Conservation (phyloP, 2,329 filamentous ascomycete species). For the Fonsecaea monophora region DNA sequence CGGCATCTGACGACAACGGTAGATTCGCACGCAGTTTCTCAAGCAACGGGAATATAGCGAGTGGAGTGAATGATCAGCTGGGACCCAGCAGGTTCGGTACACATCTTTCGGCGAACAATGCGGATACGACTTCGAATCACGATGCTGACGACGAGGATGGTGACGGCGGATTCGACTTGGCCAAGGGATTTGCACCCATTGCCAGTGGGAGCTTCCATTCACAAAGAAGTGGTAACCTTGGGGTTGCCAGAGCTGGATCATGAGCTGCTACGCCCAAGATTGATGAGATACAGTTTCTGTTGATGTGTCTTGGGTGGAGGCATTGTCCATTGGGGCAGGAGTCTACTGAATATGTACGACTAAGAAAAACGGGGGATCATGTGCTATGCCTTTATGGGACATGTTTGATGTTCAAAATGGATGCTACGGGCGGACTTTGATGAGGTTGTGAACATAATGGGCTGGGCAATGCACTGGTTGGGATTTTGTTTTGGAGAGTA, state of each 20-base stretch:
- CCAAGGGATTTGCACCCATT: constrained; percentile 58
- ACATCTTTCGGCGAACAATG: constrained; percentile 11
- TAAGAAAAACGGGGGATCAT: constrained; percentile 8
- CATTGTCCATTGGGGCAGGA: background rate
- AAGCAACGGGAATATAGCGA: constrained; percentile 12
- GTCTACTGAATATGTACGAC: background rate
- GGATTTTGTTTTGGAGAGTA: background rate
- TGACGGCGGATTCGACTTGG: constrained; percentile 55
- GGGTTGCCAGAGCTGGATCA: constrained; percentile 30
- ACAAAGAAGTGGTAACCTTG: constrained; percentile 35
- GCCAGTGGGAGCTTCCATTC: constrained; percentile 41
- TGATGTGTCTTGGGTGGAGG: background rate
- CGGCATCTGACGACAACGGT: constrained; percentile 7
- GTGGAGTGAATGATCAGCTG: background rate
- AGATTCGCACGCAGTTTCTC: constrained; percentile 19
- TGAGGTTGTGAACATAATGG: constrained; percentile 1
- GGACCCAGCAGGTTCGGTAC: constrained; percentile 19
- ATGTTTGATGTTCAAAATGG: background rate
- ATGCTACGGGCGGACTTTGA: constrained; percentile 6
- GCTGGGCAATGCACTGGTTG: constrained; percentile 9
- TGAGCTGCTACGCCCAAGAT: constrained; percentile 8
- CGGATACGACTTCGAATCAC: constrained; percentile 29
- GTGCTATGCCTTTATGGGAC: background rate
- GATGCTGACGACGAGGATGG: constrained; percentile 46
- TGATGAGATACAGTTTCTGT: background rate